Conservation (phyloP, 2,329 filamentous ascomycete genomes). For the Thelonectria discophora region DNA sequence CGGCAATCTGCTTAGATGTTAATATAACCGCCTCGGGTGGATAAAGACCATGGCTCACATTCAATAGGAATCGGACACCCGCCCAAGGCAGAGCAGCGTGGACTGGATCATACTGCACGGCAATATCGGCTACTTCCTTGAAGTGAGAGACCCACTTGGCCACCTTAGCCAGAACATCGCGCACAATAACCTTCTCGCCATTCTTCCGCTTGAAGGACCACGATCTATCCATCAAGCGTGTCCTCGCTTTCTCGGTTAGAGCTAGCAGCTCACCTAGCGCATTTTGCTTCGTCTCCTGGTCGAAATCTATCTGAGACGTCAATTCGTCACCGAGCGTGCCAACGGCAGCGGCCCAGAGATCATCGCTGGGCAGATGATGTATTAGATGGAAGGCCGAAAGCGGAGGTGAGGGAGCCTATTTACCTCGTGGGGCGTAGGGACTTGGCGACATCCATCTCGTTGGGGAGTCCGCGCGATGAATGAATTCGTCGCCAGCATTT, state of each 20-base stretch:
- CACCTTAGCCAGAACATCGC: constrained; percentile 19
- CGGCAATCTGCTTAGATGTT: neutral
- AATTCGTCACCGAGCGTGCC: neutral
- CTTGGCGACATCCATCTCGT: constrained; percentile 2
- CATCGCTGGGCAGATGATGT: neutral
- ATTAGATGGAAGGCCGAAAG: neutral
- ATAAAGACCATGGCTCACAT: neutral
- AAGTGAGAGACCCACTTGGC: constrained; percentile 22
- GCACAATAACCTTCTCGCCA: constrained; percentile 12
- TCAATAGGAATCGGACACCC: constrained; percentile 1
- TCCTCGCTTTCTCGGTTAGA: neutral
- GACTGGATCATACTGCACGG: constrained; percentile 5
- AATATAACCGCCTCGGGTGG: neutral
- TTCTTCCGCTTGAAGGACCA: constrained; percentile 25
- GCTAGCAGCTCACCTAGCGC: constrained; percentile 6
- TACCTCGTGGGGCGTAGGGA: constrained; percentile 1
- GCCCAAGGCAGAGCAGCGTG: constrained; percentile 8
- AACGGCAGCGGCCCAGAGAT: neutral
- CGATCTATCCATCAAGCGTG: constrained; percentile 5
- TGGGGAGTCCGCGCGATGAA: neutral
- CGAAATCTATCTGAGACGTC: neutral
- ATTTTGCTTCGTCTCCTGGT: neutral
- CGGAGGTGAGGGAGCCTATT: neutral
- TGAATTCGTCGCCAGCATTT: constrained; percentile 3
- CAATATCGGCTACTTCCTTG: constrained; percentile 9